These are phyloP conservation scores for Fomitiporia mediterranea DNA, from an alignment of 1,284 basidiomycete species.

Conservation along the genomic window DNA sequence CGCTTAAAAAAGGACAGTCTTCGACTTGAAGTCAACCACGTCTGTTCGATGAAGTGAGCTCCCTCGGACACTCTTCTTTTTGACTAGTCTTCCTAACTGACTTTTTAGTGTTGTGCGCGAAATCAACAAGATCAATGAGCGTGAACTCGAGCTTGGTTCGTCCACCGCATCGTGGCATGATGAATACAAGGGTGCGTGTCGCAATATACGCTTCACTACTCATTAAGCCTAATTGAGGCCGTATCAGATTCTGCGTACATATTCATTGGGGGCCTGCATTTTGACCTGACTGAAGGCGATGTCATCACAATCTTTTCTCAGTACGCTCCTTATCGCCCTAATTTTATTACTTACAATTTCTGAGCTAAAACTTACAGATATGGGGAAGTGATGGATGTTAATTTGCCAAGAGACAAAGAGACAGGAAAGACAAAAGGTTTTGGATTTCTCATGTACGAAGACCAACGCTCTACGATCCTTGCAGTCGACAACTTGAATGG, in stretches of 20 bases:
- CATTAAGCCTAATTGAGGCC: constrained; percentile 10
- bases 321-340: constrained; percentile 42
- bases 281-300: constrained; percentile 93
- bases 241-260: constrained; percentile 87
- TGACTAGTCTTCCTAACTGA: constrained; percentile 19
- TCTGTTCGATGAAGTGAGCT: constrained; percentile 61
- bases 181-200: constrained; percentile 72
- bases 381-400: constrained; percentile 93
- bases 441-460: constrained; percentile 98
- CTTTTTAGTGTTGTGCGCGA: constrained; percentile 78
- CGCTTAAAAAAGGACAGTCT: constrained; percentile 3
- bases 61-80: constrained; percentile 3
- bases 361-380: constrained; percentile 49
- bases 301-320: constrained; percentile 98
- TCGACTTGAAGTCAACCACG: constrained; percentile 6
- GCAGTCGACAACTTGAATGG: constrained; percentile 99
- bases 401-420: constrained; percentile 88
- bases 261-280: constrained; percentile 83
- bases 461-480: constrained; percentile 92
- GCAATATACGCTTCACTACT: background rate
- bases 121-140: constrained; percentile 90
- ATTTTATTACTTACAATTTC: constrained; percentile 3
- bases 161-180: constrained; percentile 92
- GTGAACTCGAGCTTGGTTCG: constrained; percentile 81
- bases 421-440: constrained; percentile 90